Conservation (phyloP, 2,329 filamentous ascomycete genomes). For the Leptographium procerum region DNA sequence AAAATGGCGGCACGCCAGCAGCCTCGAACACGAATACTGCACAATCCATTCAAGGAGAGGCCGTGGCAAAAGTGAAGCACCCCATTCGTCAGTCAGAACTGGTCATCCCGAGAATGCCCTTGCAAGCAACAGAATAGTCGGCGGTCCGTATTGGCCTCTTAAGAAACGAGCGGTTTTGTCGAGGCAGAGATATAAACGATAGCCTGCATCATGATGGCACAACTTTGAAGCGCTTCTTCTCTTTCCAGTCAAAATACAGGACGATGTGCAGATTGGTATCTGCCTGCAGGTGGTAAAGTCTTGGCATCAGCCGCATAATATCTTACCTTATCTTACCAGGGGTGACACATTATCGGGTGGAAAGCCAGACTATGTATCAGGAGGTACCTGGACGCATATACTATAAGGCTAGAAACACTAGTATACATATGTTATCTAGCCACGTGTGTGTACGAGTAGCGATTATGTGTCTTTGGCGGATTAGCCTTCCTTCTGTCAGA, state of each 20-base stretch:
- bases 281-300: neutral
- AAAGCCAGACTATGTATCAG: neutral
- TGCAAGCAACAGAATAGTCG: neutral
- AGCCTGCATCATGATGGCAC: neutral
- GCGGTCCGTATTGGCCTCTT: no score
- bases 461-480: neutral
- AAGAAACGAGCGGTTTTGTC: neutral
- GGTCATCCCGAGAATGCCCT: neutral
- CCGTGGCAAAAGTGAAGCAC: neutral
- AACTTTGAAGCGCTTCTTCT: neutral
- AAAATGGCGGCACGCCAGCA: neutral
- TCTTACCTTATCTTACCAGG: no score
- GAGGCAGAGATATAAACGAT: neutral
- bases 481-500: neutral
- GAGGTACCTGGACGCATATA: neutral
- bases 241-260: neutral
- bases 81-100: neutral
- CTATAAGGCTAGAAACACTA: neutral
- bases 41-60: neutral
- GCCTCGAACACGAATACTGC: neutral
- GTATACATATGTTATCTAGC: neutral
- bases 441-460: neutral
- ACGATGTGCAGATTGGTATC: neutral
- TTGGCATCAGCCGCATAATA: conserved; percentile 11
- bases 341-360: neutral